Conservation (phyloP, 1,284 basidiomycete genomes). For the Cystobasidium slooffiae region DNA sequence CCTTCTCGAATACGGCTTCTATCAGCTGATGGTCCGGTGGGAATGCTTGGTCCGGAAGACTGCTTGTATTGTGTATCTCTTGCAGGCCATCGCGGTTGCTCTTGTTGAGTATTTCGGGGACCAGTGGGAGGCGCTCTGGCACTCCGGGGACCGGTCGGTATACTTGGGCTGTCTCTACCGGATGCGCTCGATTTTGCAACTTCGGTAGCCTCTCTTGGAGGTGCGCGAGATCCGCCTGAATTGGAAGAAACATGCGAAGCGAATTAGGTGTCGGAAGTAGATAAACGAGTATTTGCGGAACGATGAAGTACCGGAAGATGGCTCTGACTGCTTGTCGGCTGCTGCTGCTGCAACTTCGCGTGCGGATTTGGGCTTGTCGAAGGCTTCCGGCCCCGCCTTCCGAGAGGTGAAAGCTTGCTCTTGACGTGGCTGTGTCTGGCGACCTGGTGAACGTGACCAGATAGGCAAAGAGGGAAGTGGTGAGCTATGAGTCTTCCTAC, state of each 20-base stretch:
- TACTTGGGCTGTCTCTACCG: not conserved
- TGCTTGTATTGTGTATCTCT: not conserved
- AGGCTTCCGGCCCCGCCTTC: not conserved
- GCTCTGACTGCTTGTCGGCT: not conserved
- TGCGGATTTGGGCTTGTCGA: constrained; percentile 8
- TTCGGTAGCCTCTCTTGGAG: not conserved
- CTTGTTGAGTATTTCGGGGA: not conserved
- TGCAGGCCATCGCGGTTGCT: not conserved
- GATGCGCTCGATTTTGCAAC: not conserved
- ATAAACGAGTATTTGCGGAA: not conserved
- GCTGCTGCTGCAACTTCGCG: constrained; percentile 21
- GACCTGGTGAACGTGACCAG: not conserved
- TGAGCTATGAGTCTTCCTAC: not conserved
- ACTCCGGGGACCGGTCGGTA: constrained; percentile 2
- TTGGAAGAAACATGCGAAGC: not conserved
- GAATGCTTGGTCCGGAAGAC: not conserved
- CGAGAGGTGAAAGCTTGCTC: constrained; percentile 8
- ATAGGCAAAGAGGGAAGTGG: not conserved
- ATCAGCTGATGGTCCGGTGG: constrained; percentile 6
- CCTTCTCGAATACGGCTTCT: not conserved
- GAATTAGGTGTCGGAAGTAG: constrained; percentile 1
- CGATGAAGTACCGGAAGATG: constrained; percentile 9
- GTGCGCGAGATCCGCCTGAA: constrained; percentile 7
- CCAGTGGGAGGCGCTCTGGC: constrained; percentile 8
- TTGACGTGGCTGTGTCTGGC: constrained; percentile 5